These are phyloP conservation scores for Arachis stenosperma DNA, from an alignment of 306 rosid species.

Conservation along the genomic window DNA sequence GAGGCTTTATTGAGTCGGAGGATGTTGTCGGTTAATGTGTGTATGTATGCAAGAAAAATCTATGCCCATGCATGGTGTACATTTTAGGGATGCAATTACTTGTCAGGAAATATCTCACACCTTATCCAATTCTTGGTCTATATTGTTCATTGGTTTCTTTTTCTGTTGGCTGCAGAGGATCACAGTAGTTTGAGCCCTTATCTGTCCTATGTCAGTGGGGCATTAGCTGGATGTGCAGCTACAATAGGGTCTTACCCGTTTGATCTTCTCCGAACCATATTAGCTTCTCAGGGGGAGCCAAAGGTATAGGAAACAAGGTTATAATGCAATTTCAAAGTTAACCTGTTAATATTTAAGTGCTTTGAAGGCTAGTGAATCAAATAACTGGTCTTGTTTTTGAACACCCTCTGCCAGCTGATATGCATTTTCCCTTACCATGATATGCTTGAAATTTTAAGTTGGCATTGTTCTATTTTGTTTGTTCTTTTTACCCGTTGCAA, in stretches of 20 bases:
- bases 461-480: background rate
- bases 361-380: constrained; percentile 25
- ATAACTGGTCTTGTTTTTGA: background rate
- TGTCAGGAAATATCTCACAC: background rate
- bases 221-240: constrained; percentile 93
- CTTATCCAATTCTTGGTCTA: constrained; percentile 14
- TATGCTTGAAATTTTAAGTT: constrained; percentile 1
- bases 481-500: background rate
- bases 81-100: constrained; percentile 2
- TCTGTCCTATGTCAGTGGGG: constrained; percentile 88
- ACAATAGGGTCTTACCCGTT: constrained; percentile 94
- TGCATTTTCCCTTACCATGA: constrained; percentile 8
- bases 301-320: constrained; percentile 57
- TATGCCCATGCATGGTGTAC: background rate
- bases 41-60: background rate
- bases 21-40: constrained; percentile 2
- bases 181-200: constrained; percentile 81
- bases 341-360: constrained; percentile 10
- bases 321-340: constrained; percentile 5
- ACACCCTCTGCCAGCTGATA: background rate
- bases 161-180: constrained; percentile 67
- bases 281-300: constrained; percentile 99
- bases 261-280: constrained; percentile 90
- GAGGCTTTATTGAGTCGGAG: background rate
- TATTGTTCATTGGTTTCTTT: constrained; percentile 32